Conservation (phyloP, 495 filamentous ascomycete species). For the Penicillium lagena region DNA sequence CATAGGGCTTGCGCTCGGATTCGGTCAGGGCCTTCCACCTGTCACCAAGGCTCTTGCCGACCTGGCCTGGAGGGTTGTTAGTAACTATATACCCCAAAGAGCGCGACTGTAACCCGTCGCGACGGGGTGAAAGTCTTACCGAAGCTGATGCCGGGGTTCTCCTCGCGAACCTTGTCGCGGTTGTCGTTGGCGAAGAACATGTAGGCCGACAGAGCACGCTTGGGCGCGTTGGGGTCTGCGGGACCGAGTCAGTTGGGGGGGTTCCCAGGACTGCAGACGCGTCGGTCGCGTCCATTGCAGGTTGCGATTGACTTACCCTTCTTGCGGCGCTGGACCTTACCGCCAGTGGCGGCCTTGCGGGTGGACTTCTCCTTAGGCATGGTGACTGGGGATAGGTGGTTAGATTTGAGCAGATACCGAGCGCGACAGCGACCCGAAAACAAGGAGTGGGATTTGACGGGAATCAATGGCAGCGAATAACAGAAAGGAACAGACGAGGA, state of each 20-base stretch:
- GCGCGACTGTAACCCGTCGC: background rate
- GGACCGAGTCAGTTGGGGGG: conserved; percentile 2
- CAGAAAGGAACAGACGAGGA: conserved; percentile 1
- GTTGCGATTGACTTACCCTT: conserved; percentile 69
- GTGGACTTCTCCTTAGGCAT: conserved; percentile 74
- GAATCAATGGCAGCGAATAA: background rate
- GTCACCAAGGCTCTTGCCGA: conserved; percentile 96
- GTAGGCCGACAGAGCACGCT: conserved; percentile 98
- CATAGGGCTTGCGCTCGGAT: conserved; percentile 85
- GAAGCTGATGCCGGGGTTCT: conserved; percentile 97
- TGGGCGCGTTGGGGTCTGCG: conserved; percentile 93
- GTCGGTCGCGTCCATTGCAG: conserved; percentile 2
- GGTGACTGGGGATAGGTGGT: conserved; percentile 24
- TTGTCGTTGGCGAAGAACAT: conserved; percentile 99
- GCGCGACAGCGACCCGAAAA: background rate
- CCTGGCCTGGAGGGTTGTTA: conserved; percentile 58
- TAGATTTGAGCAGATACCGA: background rate
- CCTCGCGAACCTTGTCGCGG: conserved; percentile 94
- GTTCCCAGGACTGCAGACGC: background rate
- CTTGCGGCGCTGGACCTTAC: conserved; percentile 61
- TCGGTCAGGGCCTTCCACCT: conserved; percentile 93
- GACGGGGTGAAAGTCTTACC: conserved; percentile 45
- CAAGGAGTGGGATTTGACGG: no score
- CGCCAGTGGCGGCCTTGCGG: conserved; percentile 45
- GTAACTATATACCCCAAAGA: no score